These are phyloP conservation scores for Lactifluus rugatus DNA, from an alignment of 768 basidiomycete genomes.

Conservation along the genomic window DNA sequence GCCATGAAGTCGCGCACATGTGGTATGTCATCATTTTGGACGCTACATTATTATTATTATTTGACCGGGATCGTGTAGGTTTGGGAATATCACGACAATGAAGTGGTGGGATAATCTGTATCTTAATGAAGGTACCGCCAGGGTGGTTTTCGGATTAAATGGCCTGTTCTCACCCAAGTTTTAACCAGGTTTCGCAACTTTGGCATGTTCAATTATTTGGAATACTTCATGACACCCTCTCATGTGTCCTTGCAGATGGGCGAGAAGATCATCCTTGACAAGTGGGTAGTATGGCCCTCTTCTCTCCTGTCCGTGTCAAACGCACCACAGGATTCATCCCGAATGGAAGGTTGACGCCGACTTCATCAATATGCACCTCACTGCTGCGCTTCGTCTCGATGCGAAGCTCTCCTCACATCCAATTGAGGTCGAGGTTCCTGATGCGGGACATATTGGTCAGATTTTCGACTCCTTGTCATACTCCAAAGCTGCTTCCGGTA, in stretches of 20 bases:
- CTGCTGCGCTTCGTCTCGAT: constrained; percentile 72
- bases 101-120: constrained; percentile 86
- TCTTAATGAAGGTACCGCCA: constrained; percentile 71
- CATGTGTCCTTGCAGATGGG: constrained; percentile 30
- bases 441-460: constrained; percentile 66
- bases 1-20: constrained; percentile 84
- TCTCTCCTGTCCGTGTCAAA: not conserved
- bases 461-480: constrained; percentile 88
- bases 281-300: not conserved
- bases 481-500: constrained; percentile 73
- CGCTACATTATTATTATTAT: not conserved
- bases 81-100: constrained; percentile 92
- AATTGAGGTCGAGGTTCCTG: constrained; percentile 83
- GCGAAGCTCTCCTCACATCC: constrained; percentile 84
- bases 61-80: constrained; percentile 36
- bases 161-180: constrained; percentile 3
- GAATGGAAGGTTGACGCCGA: constrained; percentile 78
- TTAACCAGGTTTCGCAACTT: constrained; percentile 78
- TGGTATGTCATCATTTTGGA: constrained; percentile 35
- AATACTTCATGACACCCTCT: constrained; percentile 11
- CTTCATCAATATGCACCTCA: constrained; percentile 73
- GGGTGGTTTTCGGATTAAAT: not conserved
- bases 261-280: constrained; percentile 33
- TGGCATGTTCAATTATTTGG: constrained; percentile 36
- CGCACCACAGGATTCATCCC: constrained; percentile 52